Evolutionary conservation across 2,329 filamentous ascomycete genomes (phyloP).

Genomic region (Chaetomiaceae sp.): DNA sequence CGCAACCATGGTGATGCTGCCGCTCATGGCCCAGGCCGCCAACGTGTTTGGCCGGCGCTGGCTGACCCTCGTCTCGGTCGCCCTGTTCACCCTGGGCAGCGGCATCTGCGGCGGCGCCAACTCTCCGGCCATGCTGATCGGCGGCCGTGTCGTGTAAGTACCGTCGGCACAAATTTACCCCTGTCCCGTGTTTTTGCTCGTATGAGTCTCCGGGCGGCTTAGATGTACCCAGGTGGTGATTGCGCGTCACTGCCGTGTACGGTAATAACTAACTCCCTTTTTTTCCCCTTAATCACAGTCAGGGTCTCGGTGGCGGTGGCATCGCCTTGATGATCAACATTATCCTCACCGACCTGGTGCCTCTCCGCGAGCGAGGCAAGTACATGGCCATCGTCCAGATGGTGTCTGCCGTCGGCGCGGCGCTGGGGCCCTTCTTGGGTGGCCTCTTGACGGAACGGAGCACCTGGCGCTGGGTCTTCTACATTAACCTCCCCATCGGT

Average conservation of each 20-base stretch:
- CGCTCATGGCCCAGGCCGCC: conserved; percentile 36
- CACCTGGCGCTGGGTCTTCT: conserved; percentile 19
- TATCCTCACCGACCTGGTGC: conserved; percentile 23
- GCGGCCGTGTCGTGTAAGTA: conserved; percentile 35
- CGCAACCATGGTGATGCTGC: conserved; percentile 31
- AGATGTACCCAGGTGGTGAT: too few species aligned
- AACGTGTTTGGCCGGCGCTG: conserved; percentile 50
- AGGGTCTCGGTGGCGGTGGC: conserved; percentile 42
- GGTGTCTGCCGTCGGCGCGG: not conserved
- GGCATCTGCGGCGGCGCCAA: conserved; percentile 46
- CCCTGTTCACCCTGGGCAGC: conserved; percentile 49
- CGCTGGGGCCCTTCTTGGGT: not conserved
- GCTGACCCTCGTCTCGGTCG: conserved; percentile 38
- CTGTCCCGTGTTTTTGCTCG: too few species aligned
- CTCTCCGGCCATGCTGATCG: conserved; percentile 44
- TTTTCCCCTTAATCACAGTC: too few species aligned
- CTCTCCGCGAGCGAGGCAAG: conserved; percentile 1
- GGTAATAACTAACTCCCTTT: too few species aligned
- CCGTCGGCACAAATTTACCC: not conserved
- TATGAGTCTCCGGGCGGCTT: too few species aligned
- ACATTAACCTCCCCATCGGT: conserved; percentile 14
- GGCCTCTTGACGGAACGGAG: not conserved
- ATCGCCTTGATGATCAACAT: conserved; percentile 33
- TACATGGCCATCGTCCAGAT: not conserved
- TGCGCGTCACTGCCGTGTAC: too few species aligned